Evolutionary conservation across 768 basidiomycete species (phyloP).

Genomic region (Harrya chromipes): DNA sequence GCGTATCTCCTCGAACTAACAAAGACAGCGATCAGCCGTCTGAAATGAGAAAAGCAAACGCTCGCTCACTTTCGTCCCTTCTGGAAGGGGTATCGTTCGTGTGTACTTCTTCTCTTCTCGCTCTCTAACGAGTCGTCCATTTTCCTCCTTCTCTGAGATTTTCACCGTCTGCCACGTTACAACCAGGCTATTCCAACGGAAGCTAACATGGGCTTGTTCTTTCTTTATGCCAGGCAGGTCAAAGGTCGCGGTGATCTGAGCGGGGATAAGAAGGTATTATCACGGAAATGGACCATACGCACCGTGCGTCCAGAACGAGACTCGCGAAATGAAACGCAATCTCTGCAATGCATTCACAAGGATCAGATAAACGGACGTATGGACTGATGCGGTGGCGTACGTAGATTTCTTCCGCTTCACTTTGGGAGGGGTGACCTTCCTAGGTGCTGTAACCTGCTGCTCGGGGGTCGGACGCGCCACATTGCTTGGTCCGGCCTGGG

Average conservation of each 20-base stretch:
- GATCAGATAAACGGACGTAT: slow-evolving; percentile 14
- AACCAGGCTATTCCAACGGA: slow-evolving; percentile 56
- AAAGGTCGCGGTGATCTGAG: slow-evolving; percentile 62
- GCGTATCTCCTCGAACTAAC: slow-evolving; percentile 70
- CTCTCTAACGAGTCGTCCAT: slow-evolving; percentile 59
- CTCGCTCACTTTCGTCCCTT: slow-evolving; percentile 61
- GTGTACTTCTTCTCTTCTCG: slow-evolving; percentile 60
- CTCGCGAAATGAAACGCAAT: slow-evolving; percentile 66
- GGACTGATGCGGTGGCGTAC: slow-evolving; percentile 39
- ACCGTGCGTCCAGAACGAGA: slow-evolving; percentile 63
- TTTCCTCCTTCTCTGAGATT: slow-evolving; percentile 59
- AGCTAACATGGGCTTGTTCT: slow-evolving; percentile 74
- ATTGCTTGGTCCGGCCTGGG: slow-evolving; percentile 21
- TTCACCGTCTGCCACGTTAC: slow-evolving; percentile 65
- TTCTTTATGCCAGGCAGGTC: slow-evolving; percentile 68
- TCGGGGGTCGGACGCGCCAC: slow-evolving; percentile 25
- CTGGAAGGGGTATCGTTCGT: slow-evolving; percentile 67
- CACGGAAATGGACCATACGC: slow-evolving; percentile 21
- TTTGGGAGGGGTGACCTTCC: slow-evolving; percentile 36
- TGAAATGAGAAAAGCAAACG: background rate
- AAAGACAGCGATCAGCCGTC: background rate
- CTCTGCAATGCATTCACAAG: slow-evolving; percentile 16
- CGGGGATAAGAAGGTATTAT: slow-evolving; percentile 23
- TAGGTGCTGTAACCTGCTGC: slow-evolving; percentile 19
- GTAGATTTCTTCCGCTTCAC: slow-evolving; percentile 62